Evolutionary conservation across 148 eudicot species (phyloP).

Genomic region (Chenopodium album): DNA sequence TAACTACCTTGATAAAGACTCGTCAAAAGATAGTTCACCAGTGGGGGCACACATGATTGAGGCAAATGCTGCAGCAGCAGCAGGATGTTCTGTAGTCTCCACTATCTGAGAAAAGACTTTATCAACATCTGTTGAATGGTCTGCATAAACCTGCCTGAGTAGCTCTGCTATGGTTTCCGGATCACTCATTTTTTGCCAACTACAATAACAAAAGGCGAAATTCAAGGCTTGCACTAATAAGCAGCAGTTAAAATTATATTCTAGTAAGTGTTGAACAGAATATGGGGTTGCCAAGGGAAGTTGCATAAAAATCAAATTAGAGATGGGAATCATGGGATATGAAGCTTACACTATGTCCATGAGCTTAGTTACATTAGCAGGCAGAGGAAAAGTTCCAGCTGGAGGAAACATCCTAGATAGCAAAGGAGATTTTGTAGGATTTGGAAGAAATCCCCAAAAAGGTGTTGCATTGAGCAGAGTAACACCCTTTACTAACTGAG

Average conservation of each 20-base stretch:
- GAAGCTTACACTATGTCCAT: conserved; percentile 66
- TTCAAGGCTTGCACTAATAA: background rate
- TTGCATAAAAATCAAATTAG: background rate
- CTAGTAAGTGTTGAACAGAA: background rate
- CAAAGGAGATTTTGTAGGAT: conserved; percentile 67
- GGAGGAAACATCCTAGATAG: conserved; percentile 74
- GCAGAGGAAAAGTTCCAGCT: conserved; percentile 94
- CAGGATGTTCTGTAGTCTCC: conserved; percentile 84
- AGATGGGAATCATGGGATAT: background rate
- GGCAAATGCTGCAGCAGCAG: conserved; percentile 88
- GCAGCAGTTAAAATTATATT: background rate
- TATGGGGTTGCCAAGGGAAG: background rate
- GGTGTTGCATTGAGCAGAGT: conserved; percentile 95
- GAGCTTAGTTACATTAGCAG: conserved; percentile 62
- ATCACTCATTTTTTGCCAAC: conserved; percentile 94
- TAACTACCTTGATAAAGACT: conserved; percentile 65
- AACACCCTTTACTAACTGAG: conserved; percentile 81
- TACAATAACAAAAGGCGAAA: conserved; percentile 27
- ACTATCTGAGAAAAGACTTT: conserved; percentile 73
- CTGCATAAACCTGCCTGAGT: conserved; percentile 90
- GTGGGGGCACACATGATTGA: conserved; percentile 92
- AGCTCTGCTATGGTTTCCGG: conserved; percentile 77
- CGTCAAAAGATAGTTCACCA: conserved; percentile 64
- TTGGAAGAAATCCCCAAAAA: conserved; percentile 97
- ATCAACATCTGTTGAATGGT: conserved; percentile 84